Percentiles rank a stretch among this genome's conserved stretches.
Evolutionary conservation across 192 early-diverging fungal genomes (phyloP).

Genomic region (Glomus cerebriforme): DNA sequence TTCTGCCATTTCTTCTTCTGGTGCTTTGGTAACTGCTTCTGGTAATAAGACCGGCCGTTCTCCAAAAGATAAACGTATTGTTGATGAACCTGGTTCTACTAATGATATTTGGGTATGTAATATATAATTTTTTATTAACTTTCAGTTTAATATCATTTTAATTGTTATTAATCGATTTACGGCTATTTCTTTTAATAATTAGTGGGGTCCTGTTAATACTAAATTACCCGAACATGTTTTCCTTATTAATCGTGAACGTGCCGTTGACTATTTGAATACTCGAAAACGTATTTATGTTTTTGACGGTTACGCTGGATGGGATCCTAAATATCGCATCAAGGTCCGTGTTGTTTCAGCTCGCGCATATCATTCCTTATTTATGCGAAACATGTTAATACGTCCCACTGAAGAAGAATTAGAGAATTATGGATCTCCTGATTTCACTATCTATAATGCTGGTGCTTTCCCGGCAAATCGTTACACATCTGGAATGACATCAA

Average conservation of each 20-base stretch:
- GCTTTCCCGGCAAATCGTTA: slow-evolving; percentile 91
- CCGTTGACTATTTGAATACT: slow-evolving; percentile 96
- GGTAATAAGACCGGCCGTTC: slow-evolving; percentile 93
- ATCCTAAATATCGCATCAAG: slow-evolving; percentile 97
- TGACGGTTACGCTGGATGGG: slow-evolving; percentile 98
- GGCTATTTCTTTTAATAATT: not conserved
- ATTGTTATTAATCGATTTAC: not conserved
- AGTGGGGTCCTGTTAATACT: slow-evolving; percentile 97
- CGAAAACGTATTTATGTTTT: slow-evolving; percentile 91
- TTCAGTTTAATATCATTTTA: not conserved
- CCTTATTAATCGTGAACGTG: slow-evolving; percentile 93
- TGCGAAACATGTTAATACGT: slow-evolving; percentile 99
- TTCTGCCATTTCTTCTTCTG: slow-evolving; percentile 86
- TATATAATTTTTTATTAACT: not conserved
- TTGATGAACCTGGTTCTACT: slow-evolving; percentile 80
- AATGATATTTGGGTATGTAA: slow-evolving; percentile 82
- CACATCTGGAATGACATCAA: slow-evolving; percentile 94
- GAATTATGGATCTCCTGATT: slow-evolving; percentile 93
- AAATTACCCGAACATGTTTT: slow-evolving; percentile 81
- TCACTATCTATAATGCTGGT: slow-evolving; percentile 98
- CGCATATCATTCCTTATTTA: slow-evolving; percentile 96
- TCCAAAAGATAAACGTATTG: slow-evolving; percentile 96
- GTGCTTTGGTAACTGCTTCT: slow-evolving; percentile 89
- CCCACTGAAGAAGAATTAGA: slow-evolving; percentile 88
- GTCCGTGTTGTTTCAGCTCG: slow-evolving; percentile 92